phyloP scores from a whole-genome alignment of 1,284 basidiomycete genomes.

The Trichosporon faecale region DNA sequence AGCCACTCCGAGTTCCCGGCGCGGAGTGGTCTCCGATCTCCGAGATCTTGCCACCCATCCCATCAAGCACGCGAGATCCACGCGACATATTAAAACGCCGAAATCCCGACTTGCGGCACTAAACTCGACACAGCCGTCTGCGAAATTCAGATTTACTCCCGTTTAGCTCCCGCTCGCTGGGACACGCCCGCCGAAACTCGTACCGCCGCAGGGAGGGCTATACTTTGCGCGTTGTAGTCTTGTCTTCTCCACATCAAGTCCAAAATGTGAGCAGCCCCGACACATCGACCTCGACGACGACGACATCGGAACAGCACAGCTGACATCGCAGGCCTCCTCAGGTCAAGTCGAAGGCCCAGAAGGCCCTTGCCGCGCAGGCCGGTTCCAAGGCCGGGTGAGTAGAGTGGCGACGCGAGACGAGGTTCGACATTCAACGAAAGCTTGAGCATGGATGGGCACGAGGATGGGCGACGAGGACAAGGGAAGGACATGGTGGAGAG shows the following conservation, averaged over 20 bases:
- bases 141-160: neutral
- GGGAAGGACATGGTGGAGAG: no score
- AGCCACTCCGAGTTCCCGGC: neutral
- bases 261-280: slow-evolving; percentile 6
- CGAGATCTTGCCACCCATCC: neutral
- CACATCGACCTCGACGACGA: neutral
- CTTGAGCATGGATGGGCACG: neutral
- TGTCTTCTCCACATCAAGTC: slow-evolving; percentile 7
- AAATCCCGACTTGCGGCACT: neutral
- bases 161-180: neutral
- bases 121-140: neutral
- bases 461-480: neutral
- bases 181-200: neutral
- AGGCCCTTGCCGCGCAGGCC: slow-evolving; percentile 53
- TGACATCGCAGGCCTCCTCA: slow-evolving; percentile 37
- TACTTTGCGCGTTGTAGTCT: neutral
- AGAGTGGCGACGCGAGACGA: slow-evolving; percentile 5
- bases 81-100: neutral
- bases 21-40: neutral
- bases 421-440: neutral
- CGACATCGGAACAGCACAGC: neutral
- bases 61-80: neutral
- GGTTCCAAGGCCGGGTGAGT: slow-evolving; percentile 54
- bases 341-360: slow-evolving; percentile 52
- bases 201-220: neutral